Evolutionary conservation across 257 asterid genomes (phyloP).

Genomic region (Scutellaria minor): DNA sequence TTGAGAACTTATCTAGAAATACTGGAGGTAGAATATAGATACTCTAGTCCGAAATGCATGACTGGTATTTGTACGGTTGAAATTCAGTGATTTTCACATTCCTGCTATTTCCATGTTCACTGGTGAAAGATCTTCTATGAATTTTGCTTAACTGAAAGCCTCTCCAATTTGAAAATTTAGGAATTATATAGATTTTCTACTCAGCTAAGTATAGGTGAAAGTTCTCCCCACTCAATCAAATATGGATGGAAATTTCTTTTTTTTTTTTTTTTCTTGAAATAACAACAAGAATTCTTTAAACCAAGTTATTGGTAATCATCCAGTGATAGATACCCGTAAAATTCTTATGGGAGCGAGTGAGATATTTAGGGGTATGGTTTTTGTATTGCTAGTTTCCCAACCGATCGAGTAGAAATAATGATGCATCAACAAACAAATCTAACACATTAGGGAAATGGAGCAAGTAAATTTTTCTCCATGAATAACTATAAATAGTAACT

Average conservation of each 20-base stretch:
- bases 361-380: background rate
- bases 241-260: background rate
- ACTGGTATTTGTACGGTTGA: conserved; percentile 10
- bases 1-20: conserved; percentile 14
- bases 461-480: background rate
- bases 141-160: conserved; percentile 9
- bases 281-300: background rate
- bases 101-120: background rate
- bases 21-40: conserved; percentile 6
- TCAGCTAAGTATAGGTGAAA: background rate
- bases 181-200: too few species aligned
- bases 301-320: background rate
- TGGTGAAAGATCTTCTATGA: background rate
- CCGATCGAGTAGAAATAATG: background rate
- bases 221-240: background rate
- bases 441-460: background rate
- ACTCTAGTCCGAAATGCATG: background rate
- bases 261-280: background rate
- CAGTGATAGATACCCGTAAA: background rate
- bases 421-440: background rate
- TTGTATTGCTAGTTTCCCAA: background rate
- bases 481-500: too few species aligned
- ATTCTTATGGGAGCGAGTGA: background rate
- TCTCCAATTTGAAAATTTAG: background rate
- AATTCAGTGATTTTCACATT: background rate